Evolutionary conservation across 225 moss, liverwort and hornwort species (phyloP).

Genomic region (Polytrichum formosum): DNA sequence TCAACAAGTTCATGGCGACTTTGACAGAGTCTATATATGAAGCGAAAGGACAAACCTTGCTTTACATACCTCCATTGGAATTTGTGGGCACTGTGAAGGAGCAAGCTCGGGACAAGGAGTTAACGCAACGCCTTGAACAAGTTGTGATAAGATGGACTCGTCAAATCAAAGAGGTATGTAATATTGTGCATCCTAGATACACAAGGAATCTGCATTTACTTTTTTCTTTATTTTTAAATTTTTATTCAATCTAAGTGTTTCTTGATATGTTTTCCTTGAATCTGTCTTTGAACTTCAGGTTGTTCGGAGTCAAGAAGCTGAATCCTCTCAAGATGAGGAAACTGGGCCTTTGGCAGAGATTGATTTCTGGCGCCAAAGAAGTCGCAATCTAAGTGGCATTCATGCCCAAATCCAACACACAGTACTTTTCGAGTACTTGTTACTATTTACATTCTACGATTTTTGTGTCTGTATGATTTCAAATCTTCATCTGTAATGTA

Average conservation of each 20-base stretch:
- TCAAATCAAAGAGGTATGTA: slow-evolving; percentile 70
- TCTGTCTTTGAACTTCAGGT: slow-evolving; percentile 31
- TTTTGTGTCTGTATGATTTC: not conserved
- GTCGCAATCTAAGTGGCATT: slow-evolving; percentile 60
- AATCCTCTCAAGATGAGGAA: slow-evolving; percentile 41
- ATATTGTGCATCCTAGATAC: not conserved
- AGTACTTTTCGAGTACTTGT: slow-evolving; percentile 14
- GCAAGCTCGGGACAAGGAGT: slow-evolving; percentile 55
- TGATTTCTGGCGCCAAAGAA: slow-evolving; percentile 67
- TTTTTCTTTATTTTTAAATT: too few species aligned
- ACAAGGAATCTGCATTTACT: not conserved
- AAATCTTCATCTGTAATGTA: too few species aligned
- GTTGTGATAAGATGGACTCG: slow-evolving; percentile 66
- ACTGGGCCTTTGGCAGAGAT: slow-evolving; percentile 68
- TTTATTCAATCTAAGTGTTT: not conserved
- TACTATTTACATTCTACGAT: not conserved
- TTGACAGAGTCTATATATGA: slow-evolving; percentile 69
- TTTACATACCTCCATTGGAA: slow-evolving; percentile 67
- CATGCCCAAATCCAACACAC: slow-evolving; percentile 57
- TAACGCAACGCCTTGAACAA: slow-evolving; percentile 63
- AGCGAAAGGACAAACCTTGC: slow-evolving; percentile 68
- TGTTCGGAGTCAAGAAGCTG: slow-evolving; percentile 56
- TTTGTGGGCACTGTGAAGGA: slow-evolving; percentile 45
- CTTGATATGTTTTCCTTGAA: not conserved
- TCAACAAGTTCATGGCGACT: slow-evolving; percentile 67